A percentile compares a stretch with the other conserved stretches of the same genome.
Evolutionary conservation across 2,329 filamentous ascomycete species (phyloP).

Genomic region (Thyridium curvatum): DNA sequence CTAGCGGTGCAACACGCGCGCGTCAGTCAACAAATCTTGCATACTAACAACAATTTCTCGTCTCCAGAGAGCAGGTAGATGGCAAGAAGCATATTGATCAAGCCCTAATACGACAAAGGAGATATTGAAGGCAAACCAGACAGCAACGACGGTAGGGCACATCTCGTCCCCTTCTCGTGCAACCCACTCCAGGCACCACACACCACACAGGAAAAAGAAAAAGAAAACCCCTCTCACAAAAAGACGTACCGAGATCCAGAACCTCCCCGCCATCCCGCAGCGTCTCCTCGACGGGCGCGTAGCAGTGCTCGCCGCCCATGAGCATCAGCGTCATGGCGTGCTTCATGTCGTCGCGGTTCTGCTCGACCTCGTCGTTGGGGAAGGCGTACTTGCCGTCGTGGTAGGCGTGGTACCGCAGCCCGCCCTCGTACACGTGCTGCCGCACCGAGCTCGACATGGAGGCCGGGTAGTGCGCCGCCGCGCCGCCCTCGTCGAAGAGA

Average conservation of each 20-base stretch:
- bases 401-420: constrained; percentile 28
- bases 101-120: too few species aligned
- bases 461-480: constrained; percentile 13
- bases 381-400: constrained; percentile 25
- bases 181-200: too few species aligned
- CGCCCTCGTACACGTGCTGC: constrained; percentile 23
- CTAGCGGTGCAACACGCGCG: constrained; percentile 16
- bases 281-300: constrained; percentile 32
- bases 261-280: constrained; percentile 33
- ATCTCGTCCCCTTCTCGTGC: too few species aligned
- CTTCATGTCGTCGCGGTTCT: constrained; percentile 34
- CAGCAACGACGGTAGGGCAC: too few species aligned
- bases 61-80: neutral
- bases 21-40: constrained; percentile 6
- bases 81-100: too few species aligned
- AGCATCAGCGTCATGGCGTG: constrained; percentile 28
- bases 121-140: too few species aligned
- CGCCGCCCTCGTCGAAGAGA: neutral
- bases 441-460: constrained; percentile 19
- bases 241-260: constrained; percentile 37
- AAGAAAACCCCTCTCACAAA: neutral
- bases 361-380: constrained; percentile 33
- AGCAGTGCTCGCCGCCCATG: constrained; percentile 30
- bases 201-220: too few species aligned
- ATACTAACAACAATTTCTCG: neutral